Base-by-base conservation (phyloP, 2,329 filamentous ascomycete species). In the Cladosporium sp. region DNA sequence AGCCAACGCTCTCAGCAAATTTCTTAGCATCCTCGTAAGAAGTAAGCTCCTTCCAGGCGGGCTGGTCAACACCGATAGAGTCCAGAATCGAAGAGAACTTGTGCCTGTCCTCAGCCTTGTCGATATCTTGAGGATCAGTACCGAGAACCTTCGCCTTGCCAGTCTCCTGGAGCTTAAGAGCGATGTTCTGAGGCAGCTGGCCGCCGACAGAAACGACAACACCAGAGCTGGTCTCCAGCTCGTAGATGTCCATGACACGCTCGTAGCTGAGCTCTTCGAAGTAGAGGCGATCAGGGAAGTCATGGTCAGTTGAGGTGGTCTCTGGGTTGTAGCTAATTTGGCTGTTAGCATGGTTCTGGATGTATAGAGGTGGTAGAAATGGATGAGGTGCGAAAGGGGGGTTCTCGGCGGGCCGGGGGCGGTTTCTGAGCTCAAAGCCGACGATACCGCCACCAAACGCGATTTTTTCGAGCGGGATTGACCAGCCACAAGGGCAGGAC, bases 11-110 rank as follows among this genome's bases (percentile, higher is more conserved):
- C 10, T 89, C 76, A 46, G 90, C 91, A 63, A 97, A 98, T 57
- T 80, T 76, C 74, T 91, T 86, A n/a, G 91, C 93, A 16, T 88
- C 93, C 57, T 85, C 76, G 56, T 92, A 88, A 13, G 89, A 96
- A 31, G 87, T 95, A 37, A 97, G 83, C 71, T 98, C 93, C 73
- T 95, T 95, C 93, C 93, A 98, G 9, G 89, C 90, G 34, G 93
- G 93, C 74, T 98, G 93, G 69, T 97, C 92, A 52, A 98, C 84
- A 55, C 91, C 92, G 63, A 97, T 96, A 70, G 88, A 95, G 71
- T 98, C 93, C 43, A 98, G 80, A 59, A 97, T 97, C 65, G 91
- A 87, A 18, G 92, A 96, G 78, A 98, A 98, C 73, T 98, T 97
- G 72, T 97, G 91, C 68, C 93, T 84, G 70, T 98, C 91, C 74